Conservation (phyloP, 345 rosid genomes). For the Dipteronia dyeriana region DNA sequence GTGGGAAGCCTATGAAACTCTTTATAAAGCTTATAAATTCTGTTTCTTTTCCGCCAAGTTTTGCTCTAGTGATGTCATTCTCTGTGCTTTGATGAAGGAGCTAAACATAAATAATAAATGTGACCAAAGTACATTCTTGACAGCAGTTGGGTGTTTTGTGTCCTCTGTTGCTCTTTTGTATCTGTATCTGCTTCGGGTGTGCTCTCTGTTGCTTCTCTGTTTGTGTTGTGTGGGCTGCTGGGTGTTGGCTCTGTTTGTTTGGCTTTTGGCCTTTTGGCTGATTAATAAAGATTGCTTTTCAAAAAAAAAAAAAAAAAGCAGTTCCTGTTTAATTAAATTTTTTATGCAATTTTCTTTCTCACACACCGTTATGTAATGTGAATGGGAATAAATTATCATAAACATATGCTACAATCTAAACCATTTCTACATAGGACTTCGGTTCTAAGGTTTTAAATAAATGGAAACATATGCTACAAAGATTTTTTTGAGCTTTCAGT, state of each 20-base stretch:
- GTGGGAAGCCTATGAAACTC: slow-evolving; percentile 4
- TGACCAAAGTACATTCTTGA: not conserved
- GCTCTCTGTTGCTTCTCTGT: too few relatives aligned
- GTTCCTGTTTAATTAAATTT: not conserved
- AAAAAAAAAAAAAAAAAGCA: too few relatives aligned
- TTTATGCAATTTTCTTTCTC: not conserved
- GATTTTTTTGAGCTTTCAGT: not conserved
- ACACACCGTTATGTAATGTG: not conserved
- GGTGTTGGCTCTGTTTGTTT: too few relatives aligned
- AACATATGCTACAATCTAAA: not conserved
- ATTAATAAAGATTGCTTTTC: too few relatives aligned
- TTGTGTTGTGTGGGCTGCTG: too few relatives aligned
- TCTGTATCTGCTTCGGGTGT: too few relatives aligned
- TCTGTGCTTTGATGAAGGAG: not conserved
- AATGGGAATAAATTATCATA: slow-evolving; percentile 1
- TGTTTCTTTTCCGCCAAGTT: not conserved
- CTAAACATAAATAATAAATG: not conserved
- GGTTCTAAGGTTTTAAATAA: not conserved
- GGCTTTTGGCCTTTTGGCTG: too few relatives aligned
- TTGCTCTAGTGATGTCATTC: not conserved
- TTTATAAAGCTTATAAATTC: not conserved
- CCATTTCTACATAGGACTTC: not conserved
- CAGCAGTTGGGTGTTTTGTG: too few relatives aligned
- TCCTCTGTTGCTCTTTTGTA: too few relatives aligned
- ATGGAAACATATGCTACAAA: not conserved